Evolutionary conservation across 129 eudicot genomes (phyloP).

Genomic region (Tagetes erecta): DNA sequence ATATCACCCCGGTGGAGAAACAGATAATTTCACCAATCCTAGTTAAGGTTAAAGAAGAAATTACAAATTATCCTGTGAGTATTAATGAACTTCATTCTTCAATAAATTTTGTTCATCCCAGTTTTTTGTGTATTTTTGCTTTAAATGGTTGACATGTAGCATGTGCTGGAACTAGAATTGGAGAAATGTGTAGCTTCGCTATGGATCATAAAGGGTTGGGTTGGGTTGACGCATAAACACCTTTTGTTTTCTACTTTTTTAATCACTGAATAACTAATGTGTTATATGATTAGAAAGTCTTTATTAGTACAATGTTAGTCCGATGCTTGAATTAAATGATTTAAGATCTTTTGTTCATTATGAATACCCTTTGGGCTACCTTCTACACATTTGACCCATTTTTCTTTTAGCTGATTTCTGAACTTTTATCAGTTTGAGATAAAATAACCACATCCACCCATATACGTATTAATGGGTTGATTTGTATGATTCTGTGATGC

Average conservation of each 20-base stretch:
- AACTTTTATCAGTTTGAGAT: background rate
- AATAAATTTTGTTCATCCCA: constrained; percentile 12
- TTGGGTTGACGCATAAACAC: background rate
- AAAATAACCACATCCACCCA: background rate
- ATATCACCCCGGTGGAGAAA: constrained; percentile 15
- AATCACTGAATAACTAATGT: background rate
- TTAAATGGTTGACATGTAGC: constrained; percentile 11
- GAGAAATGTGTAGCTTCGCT: background rate
- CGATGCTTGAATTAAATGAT: background rate
- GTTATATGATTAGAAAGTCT: background rate
- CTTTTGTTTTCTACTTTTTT: background rate
- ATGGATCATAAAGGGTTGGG: background rate
- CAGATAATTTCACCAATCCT: constrained; percentile 9
- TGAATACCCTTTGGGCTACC: background rate
- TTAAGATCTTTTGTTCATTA: background rate
- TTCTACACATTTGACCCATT: background rate
- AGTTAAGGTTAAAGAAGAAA: constrained; percentile 26
- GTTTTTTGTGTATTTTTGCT: background rate
- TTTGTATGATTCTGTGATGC: constrained; percentile 20
- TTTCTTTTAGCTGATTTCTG: background rate
- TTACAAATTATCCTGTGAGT: constrained; percentile 11
- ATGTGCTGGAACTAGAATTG: background rate
- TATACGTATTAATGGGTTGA: background rate
- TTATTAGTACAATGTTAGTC: background rate
- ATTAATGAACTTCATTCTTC: constrained; percentile 14